phyloP scores from a whole-genome alignment of 208 protist genomes.

The Herpetomonas samuelpessoai region DNA sequence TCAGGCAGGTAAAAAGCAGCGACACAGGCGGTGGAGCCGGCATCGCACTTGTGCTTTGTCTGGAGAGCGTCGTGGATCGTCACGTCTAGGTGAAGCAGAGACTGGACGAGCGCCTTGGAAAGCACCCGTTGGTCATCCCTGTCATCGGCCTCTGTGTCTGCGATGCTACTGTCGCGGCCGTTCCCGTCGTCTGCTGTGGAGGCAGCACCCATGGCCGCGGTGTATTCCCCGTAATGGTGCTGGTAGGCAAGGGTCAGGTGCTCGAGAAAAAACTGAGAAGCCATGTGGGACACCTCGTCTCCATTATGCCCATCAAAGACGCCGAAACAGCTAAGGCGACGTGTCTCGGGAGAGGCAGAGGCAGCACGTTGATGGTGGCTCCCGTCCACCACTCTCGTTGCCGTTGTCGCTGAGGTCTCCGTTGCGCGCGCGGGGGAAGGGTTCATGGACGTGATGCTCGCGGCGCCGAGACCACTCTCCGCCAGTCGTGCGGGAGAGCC shows the following conservation, averaged over 20 bases:
- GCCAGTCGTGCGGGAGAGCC: too few species aligned
- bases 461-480: neutral
- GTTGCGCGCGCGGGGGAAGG: too few species aligned
- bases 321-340: slow-evolving; percentile 35
- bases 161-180: neutral
- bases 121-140: slow-evolving; percentile 31
- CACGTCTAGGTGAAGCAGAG: slow-evolving; percentile 66
- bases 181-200: neutral
- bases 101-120: slow-evolving; percentile 62
- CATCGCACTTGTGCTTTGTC: slow-evolving; percentile 12
- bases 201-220: neutral
- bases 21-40: slow-evolving; percentile 54
- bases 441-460: neutral
- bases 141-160: neutral
- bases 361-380: too few species aligned
- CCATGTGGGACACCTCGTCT: slow-evolving; percentile 35
- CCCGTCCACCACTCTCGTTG: too few species aligned
- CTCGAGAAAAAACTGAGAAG: slow-evolving; percentile 51
- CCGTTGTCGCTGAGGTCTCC: too few species aligned
- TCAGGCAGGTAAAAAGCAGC: slow-evolving; percentile 28
- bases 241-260: slow-evolving; percentile 46
- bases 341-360: slow-evolving; percentile 7
- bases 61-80: slow-evolving; percentile 42
- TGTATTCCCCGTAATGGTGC: slow-evolving; percentile 10
- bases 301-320: slow-evolving; percentile 84